Evolutionary conservation across 805 yeast genomes (phyloP), one percentile per base, ranked within the genome.

Genomic region (Tetrapisispora fleetii): DNA sequence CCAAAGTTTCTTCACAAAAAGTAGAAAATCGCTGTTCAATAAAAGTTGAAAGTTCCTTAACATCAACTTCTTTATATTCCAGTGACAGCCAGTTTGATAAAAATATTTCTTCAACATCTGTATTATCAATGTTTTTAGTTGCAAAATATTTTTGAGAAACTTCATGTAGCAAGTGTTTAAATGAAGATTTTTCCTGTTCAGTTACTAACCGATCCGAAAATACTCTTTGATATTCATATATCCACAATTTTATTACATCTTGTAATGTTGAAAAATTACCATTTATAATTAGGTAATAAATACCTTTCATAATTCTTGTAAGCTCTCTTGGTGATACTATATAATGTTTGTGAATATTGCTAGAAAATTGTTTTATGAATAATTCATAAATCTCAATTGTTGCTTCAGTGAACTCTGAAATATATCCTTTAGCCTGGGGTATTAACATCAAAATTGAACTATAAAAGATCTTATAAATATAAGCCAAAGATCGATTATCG

Each of bases 311-410:
- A 95, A 95, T 87, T 49, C 98, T 70, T 0, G 97, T 88, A 14
- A 90, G 71, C 61, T 90, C 98, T 62, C 98, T 79, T 0, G 98
- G 98, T 21, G 95, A 82, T 59, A 83, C 84, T 0, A 86, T 68
- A 57, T 88, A 87, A 58, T 85, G 91, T 1, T 77, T 67, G 30
- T 73, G 78, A 0, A 55, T 50, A 0, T 50, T 49, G 0, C 66
- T 46, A 0, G 70, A 63, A 54, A 85, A 79, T 1, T 57, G 51
- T 0, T 50, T 41, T 40, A 67, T 73, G 11, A 83, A 75, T 24
- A 56, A 49, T 0, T 58, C 52, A 61, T 85, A 90, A 1, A 86
- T 72, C 1, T 72, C 72, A 13, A 91, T 66, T 83, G 90, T 85
- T 0, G 91, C 79, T 3, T 66, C 57, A 0, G 91, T 78, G 10